Conservation (phyloP, 768 basidiomycete genomes). For the Sistotremastrum suecicum region DNA sequence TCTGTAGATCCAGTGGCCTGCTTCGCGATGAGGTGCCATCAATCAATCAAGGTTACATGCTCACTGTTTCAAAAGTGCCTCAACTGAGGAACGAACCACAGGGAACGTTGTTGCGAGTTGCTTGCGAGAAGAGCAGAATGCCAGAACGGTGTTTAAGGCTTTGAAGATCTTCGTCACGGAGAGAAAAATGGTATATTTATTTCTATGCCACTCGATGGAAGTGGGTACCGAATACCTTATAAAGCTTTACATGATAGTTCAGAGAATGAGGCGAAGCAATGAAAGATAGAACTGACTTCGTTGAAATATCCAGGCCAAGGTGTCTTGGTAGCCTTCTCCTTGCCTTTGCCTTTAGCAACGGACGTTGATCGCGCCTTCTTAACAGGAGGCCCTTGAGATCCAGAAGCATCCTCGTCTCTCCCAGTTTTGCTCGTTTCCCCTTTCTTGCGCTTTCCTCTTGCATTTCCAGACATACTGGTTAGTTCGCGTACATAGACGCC, state of each 20-base stretch:
- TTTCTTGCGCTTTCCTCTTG: not conserved
- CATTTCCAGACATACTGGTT: not conserved
- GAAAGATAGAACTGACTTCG: conserved; percentile 19
- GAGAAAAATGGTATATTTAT: conserved; percentile 2
- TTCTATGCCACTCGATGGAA: not conserved
- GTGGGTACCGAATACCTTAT: conserved; percentile 33
- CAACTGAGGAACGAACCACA: conserved; percentile 63
- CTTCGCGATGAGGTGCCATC: not conserved
- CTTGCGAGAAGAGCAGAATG: conserved; percentile 72
- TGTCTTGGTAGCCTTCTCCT: conserved; percentile 8
- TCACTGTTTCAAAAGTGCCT: conserved; percentile 62
- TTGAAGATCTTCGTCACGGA: conserved; percentile 28
- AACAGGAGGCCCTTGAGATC: not conserved
- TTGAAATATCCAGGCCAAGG: conserved; percentile 56
- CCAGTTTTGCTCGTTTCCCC: not conserved
- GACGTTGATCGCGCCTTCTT: not conserved
- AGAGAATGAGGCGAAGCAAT: conserved; percentile 1
- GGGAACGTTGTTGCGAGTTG: conserved; percentile 71
- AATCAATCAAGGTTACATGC: conserved; percentile 6
- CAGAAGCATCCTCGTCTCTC: not conserved
- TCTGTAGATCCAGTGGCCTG: conserved; percentile 65
- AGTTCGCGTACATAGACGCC: not conserved
- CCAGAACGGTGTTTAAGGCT: conserved; percentile 76
- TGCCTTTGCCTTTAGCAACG: conserved; percentile 8
- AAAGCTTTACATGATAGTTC: conserved; percentile 25